phyloP scores from a whole-genome alignment of 805 yeast genomes.

The Monosporozyma servazzii region DNA sequence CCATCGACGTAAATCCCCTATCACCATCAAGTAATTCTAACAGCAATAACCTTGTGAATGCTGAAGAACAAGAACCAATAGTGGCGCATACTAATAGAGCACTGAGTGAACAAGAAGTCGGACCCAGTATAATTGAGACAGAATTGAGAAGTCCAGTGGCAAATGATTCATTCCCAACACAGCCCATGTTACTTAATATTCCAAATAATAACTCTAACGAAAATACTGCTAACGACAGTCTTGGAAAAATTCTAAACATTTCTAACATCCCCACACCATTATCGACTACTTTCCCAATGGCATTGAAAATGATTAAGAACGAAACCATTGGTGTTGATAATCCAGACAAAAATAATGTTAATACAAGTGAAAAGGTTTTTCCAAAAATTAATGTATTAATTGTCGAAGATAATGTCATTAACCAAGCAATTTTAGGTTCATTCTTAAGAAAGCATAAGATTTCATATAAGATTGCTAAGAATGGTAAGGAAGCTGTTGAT shows the following conservation, averaged over 20 bases:
- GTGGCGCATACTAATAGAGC: constrained; percentile 8
- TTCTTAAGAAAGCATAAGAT: constrained; percentile 80
- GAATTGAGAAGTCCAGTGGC: constrained; percentile 5
- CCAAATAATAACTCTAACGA: neutral
- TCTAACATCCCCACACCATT: neutral
- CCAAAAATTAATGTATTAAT: constrained; percentile 86
- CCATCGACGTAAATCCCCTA: neutral
- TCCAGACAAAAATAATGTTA: neutral
- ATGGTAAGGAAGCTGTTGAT: constrained; percentile 91
- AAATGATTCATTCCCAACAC: neutral
- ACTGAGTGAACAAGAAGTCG: constrained; percentile 22
- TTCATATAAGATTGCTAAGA: constrained; percentile 76
- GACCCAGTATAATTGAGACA: constrained; percentile 13
- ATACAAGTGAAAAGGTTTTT: constrained; percentile 48
- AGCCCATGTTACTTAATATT: neutral
- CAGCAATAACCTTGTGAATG: neutral
- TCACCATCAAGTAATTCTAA: neutral
- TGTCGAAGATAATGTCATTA: constrained; percentile 93
- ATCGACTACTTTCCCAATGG: constrained; percentile 1
- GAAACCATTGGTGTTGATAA: neutral
- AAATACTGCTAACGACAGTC: constrained; percentile 21
- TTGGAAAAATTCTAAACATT: neutral
- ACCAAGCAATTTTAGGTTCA: constrained; percentile 83
- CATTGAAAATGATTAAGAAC: constrained; percentile 1
- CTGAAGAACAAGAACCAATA: constrained; percentile 2